These are phyloP conservation scores for Populus trichocarpa DNA, from an alignment of 441 rosid genomes.

Conservation along the genomic window DNA sequence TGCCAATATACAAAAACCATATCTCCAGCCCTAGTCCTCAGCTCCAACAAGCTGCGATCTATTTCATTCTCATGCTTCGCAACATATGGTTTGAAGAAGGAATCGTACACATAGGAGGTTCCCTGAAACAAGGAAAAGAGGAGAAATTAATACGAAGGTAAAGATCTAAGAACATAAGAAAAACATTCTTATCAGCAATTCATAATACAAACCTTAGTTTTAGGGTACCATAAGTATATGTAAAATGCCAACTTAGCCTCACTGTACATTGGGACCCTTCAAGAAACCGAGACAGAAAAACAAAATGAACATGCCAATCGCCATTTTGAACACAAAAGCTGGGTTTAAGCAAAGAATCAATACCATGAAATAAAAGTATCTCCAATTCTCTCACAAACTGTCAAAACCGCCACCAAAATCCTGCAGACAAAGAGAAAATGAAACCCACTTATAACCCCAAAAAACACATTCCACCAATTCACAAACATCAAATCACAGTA, in stretches of 20 bases:
- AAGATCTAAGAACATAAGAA: background rate
- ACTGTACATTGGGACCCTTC: slow-evolving; percentile 83
- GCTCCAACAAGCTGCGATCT: slow-evolving; percentile 80
- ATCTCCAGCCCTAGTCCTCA: slow-evolving; percentile 86
- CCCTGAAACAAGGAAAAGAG: slow-evolving; percentile 49
- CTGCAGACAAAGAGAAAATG: slow-evolving; percentile 40
- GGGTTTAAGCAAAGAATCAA: slow-evolving; percentile 15
- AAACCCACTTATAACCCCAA: background rate
- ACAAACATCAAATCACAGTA: background rate
- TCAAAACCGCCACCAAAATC: slow-evolving; percentile 85
- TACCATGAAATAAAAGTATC: slow-evolving; percentile 79
- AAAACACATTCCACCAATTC: background rate
- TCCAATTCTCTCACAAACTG: slow-evolving; percentile 71
- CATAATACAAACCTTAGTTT: slow-evolving; percentile 47
- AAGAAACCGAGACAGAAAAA: slow-evolving; percentile 23
- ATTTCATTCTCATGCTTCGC: slow-evolving; percentile 91
- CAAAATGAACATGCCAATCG: background rate
- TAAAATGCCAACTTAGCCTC: slow-evolving; percentile 78
- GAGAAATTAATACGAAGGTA: slow-evolving; percentile 4
- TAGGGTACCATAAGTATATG: slow-evolving; percentile 76
- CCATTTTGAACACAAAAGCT: background rate
- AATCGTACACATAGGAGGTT: slow-evolving; percentile 80
- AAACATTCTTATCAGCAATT: background rate
- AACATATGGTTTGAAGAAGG: slow-evolving; percentile 87
- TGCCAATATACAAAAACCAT: slow-evolving; percentile 70